Evolutionary conservation across 306 rosid genomes (phyloP).

Genomic region (Prunus mume): DNA sequence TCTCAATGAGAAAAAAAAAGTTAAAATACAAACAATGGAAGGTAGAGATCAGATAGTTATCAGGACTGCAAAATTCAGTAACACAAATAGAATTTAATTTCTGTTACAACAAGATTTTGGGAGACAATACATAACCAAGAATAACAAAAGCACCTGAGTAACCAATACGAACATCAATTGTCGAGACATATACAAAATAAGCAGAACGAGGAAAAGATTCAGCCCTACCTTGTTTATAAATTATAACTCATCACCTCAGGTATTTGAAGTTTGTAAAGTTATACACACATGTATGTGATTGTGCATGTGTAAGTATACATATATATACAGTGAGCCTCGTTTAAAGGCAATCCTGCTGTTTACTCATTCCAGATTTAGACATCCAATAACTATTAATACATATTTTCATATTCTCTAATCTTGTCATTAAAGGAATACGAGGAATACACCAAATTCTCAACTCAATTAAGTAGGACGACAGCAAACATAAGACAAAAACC

Average conservation of each 20-base stretch:
- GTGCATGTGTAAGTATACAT: background rate
- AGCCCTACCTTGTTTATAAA: background rate
- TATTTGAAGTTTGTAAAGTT: background rate
- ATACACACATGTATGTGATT: background rate
- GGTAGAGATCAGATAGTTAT: background rate
- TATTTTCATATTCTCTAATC: background rate
- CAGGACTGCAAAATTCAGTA: background rate
- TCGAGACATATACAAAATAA: background rate
- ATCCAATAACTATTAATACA: background rate
- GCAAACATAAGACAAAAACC: background rate
- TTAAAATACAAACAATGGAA: slow-evolving; percentile 6
- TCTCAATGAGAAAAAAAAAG: slow-evolving; percentile 14
- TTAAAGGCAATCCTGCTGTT: background rate
- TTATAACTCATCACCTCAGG: background rate
- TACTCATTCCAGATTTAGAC: background rate
- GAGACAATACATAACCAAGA: background rate
- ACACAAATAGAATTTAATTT: background rate
- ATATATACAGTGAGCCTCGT: background rate
- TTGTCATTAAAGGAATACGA: background rate
- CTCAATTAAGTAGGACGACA: background rate
- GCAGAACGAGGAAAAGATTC: background rate
- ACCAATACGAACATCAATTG: background rate
- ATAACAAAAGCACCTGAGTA: background rate
- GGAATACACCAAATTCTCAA: background rate
- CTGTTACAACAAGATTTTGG: background rate